Conservation (phyloP, 2,329 filamentous ascomycete genomes). For the Alternaria sp. region DNA sequence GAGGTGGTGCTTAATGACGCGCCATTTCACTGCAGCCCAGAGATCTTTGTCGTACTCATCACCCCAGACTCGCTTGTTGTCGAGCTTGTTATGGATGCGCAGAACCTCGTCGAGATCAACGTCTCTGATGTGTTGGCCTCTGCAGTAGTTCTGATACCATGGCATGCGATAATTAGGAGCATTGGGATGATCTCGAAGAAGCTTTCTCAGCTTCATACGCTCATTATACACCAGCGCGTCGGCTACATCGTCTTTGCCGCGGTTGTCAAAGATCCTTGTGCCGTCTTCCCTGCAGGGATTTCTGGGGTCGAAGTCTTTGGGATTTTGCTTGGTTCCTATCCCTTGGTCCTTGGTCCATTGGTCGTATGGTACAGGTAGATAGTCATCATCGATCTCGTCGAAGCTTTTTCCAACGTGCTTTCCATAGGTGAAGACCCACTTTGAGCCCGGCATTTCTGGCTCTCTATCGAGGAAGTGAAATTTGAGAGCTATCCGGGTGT, state of each 20-base stretch:
- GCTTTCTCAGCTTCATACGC: background rate
- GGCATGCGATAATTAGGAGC: background rate
- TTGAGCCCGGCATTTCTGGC: too few species aligned
- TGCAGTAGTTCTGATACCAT: background rate
- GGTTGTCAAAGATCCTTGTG: background rate
- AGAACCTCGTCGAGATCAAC: background rate
- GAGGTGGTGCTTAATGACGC: background rate
- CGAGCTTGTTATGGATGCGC: background rate
- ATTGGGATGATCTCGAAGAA: background rate
- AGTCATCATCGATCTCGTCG: too few species aligned
- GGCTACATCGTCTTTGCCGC: background rate
- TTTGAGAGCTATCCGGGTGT: too few species aligned
- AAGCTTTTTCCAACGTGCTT: too few species aligned
- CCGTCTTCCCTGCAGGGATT: background rate
- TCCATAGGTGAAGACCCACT: too few species aligned
- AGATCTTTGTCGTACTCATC: background rate
- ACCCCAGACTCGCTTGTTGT: background rate
- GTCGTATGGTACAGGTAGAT: background rate
- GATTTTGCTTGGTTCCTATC: background rate
- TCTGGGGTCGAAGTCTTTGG: background rate
- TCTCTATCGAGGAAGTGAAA: too few species aligned
- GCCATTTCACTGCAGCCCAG: background rate
- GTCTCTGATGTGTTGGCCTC: background rate
- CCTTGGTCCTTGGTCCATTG: background rate
- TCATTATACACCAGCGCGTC: background rate